A percentile compares a stretch with the other conserved stretches of the same genome.
phyloP scores from a whole-genome alignment of 768 basidiomycete species.

The Boletus reticulatus region DNA sequence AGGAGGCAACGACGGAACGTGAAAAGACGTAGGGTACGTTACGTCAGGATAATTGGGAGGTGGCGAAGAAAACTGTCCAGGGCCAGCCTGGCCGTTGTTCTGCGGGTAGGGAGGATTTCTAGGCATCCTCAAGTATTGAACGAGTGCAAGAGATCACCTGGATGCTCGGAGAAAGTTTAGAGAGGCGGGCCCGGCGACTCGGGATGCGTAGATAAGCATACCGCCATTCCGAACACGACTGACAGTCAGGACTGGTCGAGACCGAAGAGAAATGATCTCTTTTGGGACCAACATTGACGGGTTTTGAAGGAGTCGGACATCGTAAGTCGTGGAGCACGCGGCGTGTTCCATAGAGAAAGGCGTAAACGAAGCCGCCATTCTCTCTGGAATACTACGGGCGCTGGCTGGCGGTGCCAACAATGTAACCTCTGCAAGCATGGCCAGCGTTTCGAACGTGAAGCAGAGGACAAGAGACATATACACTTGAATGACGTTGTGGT shows the following conservation, averaged over 20 bases:
- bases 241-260: not conserved
- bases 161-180: constrained; percentile 8
- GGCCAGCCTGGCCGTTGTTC: constrained; percentile 20
- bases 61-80: constrained; percentile 9
- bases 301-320: not conserved
- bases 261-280: not conserved
- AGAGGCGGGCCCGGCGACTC: not conserved
- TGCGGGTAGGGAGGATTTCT: constrained; percentile 10
- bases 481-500: too few species aligned
- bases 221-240: constrained; percentile 10
- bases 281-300: not conserved
- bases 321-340: not conserved
- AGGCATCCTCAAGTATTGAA: constrained; percentile 17
- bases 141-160: constrained; percentile 15
- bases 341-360: constrained; percentile 1
- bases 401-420: too few species aligned
- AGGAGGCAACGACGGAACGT: constrained; percentile 7
- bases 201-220: constrained; percentile 8
- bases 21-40: constrained; percentile 8
- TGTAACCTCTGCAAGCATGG: too few species aligned
- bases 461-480: not conserved
- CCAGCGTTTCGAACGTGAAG: not conserved
- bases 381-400: not conserved
- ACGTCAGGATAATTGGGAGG: not conserved
- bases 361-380: not conserved